phyloP scores from a whole-genome alignment of 2,329 filamentous ascomycete genomes.

The Fusarium drepaniforme region DNA sequence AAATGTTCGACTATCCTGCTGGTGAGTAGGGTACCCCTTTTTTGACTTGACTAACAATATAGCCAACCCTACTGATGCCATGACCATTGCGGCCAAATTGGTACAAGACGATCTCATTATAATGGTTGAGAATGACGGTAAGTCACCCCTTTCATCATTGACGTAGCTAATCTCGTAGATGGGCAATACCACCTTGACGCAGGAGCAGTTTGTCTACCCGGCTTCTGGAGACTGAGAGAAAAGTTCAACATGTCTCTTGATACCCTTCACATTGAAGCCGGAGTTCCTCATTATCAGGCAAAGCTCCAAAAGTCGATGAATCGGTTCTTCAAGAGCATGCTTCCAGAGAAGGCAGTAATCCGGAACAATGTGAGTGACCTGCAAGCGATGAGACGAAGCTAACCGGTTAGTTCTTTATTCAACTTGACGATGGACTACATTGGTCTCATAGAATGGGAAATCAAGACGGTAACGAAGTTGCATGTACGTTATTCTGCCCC shows the following conservation, averaged over 20 bases:
- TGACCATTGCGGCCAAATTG: constrained; percentile 28
- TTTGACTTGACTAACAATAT: not conserved
- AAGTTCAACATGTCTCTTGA: constrained; percentile 38
- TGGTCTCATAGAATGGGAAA: constrained; percentile 38
- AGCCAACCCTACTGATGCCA: constrained; percentile 27
- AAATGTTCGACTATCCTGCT: constrained; percentile 22
- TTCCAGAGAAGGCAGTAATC: constrained; percentile 26
- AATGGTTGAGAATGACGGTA: constrained; percentile 32
- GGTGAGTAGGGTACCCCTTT: not conserved
- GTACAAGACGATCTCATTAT: constrained; percentile 34
- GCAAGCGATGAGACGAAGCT: rapidly evolving
- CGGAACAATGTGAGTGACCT: constrained; percentile 23
- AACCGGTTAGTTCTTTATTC: constrained; percentile 27
- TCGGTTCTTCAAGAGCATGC: constrained; percentile 31
- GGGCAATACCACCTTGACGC: constrained; percentile 31
- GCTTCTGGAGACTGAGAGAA: constrained; percentile 33
- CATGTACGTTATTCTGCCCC: not conserved
- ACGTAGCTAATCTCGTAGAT: constrained; percentile 2
- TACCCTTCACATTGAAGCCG: constrained; percentile 34
- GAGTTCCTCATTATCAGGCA: constrained; percentile 30
- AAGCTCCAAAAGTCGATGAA: constrained; percentile 37
- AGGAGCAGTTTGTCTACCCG: constrained; percentile 33
- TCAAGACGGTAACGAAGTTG: constrained; percentile 20
- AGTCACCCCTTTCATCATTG: not conserved
- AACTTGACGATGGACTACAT: constrained; percentile 34